Evolutionary conservation across 2,329 filamentous ascomycete genomes (phyloP), one percentile per base, ranked within the genome.

Genomic region (Xylariaceae sp.): DNA sequence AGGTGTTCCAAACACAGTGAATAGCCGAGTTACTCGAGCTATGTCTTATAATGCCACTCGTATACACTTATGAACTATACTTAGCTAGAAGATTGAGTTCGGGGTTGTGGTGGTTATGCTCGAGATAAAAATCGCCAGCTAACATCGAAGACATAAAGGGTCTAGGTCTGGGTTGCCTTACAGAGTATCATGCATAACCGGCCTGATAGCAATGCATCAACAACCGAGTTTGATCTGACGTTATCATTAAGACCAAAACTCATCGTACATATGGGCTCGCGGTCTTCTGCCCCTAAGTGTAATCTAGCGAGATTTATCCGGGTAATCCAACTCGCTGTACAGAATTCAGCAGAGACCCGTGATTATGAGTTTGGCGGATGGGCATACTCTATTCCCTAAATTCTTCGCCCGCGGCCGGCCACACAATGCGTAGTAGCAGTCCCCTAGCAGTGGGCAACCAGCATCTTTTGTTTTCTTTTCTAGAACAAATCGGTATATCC

Each of bases 401-500:
- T 45, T 29, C 40, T 45, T 26, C 44, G 3, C 49, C 44, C 29
- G 26, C n/a, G 26, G 42, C 43, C 32, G 54, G 20, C 20, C n/a
- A 43, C 45, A 37, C 6, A 37, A 37, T 37, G 32, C 9, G 23
- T 9, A 26, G 23, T 26, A 37, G 32, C 12, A 37, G 32, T 37
- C 32, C 32, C 32, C 12, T 12, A 26, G 50, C 43, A 37, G 32
- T 47, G 43, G 40, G 43, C 40, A 57, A 44, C 41, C 4, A 32
- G 40, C 44, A 21, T 49, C n/a, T n/a, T n/a, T n/a, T n/a, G n/a
- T n/a, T n/a, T n/a, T n/a, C n/a, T n/a, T 21, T 29, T 50, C 44
- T 43, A 59, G 49, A 54, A 59, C 51, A 65, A 50, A 59, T 65
- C 50, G 58, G 62, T 64, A 62, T 66, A 50, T 55, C 57, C 57